Percentiles rank a stretch among this genome's conserved stretches.
These are phyloP conservation scores for Globisporangium heterothallicum DNA, from an alignment of 352 stramenopile species.

Conservation along the genomic window DNA sequence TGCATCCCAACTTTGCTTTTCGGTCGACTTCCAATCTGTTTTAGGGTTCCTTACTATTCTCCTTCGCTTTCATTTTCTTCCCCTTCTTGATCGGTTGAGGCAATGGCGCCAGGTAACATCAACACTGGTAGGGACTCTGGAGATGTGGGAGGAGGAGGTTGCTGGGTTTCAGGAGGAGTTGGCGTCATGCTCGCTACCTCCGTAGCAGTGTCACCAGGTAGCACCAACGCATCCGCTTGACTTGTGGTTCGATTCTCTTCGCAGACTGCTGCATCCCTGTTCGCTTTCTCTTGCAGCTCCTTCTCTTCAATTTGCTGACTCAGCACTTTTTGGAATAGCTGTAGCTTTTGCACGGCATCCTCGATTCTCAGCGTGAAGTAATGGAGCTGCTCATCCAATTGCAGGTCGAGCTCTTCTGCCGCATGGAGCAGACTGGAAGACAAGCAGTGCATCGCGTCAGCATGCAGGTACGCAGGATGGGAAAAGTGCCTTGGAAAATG, in stretches of 20 bases:
- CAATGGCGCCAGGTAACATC: conserved; percentile 20
- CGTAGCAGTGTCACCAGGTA: too few relatives aligned
- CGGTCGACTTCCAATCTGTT: conserved; percentile 1
- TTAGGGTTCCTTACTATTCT: neutral
- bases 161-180: too few relatives aligned
- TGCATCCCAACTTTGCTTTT: neutral
- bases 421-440: conserved; percentile 34
- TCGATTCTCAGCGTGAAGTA: conserved; percentile 26
- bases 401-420: conserved; percentile 36
- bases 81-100: conserved; percentile 7
- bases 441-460: neutral
- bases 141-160: neutral
- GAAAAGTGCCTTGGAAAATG: too few relatives aligned
- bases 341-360: conserved; percentile 28
- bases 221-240: too few relatives aligned
- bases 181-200: too few relatives aligned
- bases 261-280: neutral
- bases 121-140: neutral
- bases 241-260: too few relatives aligned
- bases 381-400: conserved; percentile 39
- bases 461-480: neutral
- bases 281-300: conserved; percentile 1
- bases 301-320: conserved; percentile 26
- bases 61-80: neutral
- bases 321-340: conserved; percentile 31